Conservation (phyloP, 768 basidiomycete species). For the Tylopilus felleus region DNA sequence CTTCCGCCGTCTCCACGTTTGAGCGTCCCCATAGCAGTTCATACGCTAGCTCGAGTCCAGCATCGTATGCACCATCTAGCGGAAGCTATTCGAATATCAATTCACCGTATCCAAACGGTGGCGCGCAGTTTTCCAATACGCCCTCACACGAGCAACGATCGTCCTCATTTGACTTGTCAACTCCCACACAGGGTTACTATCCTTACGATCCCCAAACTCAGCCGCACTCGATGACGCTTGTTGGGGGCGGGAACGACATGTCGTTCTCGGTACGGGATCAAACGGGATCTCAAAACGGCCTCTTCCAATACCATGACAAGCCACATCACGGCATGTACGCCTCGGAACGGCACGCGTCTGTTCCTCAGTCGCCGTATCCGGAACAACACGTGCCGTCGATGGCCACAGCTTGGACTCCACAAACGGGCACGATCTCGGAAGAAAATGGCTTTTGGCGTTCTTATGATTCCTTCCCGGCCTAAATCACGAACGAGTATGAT, state of each 20-base stretch:
- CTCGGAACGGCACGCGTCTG: constrained; percentile 21
- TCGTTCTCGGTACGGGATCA: constrained; percentile 18
- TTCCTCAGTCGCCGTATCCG: constrained; percentile 21
- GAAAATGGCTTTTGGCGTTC: constrained; percentile 24
- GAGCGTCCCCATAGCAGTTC: constrained; percentile 24
- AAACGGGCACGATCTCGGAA: constrained; percentile 13
- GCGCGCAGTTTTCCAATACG: constrained; percentile 13
- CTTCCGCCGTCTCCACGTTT: constrained; percentile 6
- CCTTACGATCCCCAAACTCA: constrained; percentile 18
- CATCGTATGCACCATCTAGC: constrained; percentile 23
- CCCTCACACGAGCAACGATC: constrained; percentile 23
- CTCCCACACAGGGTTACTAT: constrained; percentile 19
- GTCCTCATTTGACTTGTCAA: constrained; percentile 20
- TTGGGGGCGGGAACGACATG: constrained; percentile 15
- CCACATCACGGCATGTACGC: constrained; percentile 20
- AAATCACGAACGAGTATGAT: constrained; percentile 1
- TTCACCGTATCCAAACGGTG: constrained; percentile 25
- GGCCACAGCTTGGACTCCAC: constrained; percentile 18
- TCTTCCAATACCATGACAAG: constrained; percentile 26
- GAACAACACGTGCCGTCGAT: constrained; percentile 16
- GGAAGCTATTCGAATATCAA: constrained; percentile 23
- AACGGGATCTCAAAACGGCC: constrained; percentile 13
- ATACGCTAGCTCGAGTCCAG: constrained; percentile 22
- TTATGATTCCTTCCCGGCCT: constrained; percentile 25
- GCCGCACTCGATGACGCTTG: constrained; percentile 19